A percentile compares a stretch with the other conserved stretches of the same genome.
Evolutionary conservation across 1,284 basidiomycete species (phyloP).

Genomic region (Melampsora americana): DNA sequence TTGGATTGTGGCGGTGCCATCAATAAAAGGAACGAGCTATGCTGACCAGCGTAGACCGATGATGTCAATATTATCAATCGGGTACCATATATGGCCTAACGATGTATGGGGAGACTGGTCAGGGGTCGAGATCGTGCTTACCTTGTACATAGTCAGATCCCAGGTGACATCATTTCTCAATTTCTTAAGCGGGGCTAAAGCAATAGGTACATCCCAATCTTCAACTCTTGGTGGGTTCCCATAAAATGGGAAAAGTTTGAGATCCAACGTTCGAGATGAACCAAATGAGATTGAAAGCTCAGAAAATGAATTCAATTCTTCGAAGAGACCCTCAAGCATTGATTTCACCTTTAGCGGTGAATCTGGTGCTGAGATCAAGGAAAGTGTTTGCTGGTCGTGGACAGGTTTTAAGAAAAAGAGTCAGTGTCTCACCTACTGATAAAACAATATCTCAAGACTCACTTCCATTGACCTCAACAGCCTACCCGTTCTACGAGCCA

Average conservation of each 20-base stretch:
- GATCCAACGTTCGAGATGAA: constrained; percentile 64
- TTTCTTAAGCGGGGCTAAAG: constrained; percentile 76
- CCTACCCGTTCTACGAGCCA: constrained; percentile 88
- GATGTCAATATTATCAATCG: no score
- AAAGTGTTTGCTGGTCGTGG: constrained; percentile 71
- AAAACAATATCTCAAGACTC: constrained; percentile 49
- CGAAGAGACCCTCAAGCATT: constrained; percentile 92
- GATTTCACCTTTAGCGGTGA: constrained; percentile 72
- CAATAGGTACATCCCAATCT: constrained; percentile 93
- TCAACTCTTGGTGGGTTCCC: constrained; percentile 84
- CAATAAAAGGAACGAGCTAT: constrained; percentile 73
- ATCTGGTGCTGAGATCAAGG: constrained; percentile 72
- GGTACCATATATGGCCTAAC: no score
- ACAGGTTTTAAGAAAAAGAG: neutral
- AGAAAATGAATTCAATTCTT: constrained; percentile 93
- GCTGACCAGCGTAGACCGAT: neutral
- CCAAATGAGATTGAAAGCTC: constrained; percentile 88
- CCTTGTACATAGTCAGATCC: constrained; percentile 91
- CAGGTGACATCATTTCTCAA: constrained; percentile 78
- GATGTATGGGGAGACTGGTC: no score
- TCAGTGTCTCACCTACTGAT: neutral
- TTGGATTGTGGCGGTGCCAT: constrained; percentile 86
- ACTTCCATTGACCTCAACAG: constrained; percentile 85
- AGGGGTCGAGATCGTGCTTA: constrained; percentile 51
- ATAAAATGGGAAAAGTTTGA: constrained; percentile 92